Evolutionary conservation across 1,284 basidiomycete species (phyloP), one percentile per base, ranked within the genome.

Genomic region (Pisolithus thermaeus): DNA sequence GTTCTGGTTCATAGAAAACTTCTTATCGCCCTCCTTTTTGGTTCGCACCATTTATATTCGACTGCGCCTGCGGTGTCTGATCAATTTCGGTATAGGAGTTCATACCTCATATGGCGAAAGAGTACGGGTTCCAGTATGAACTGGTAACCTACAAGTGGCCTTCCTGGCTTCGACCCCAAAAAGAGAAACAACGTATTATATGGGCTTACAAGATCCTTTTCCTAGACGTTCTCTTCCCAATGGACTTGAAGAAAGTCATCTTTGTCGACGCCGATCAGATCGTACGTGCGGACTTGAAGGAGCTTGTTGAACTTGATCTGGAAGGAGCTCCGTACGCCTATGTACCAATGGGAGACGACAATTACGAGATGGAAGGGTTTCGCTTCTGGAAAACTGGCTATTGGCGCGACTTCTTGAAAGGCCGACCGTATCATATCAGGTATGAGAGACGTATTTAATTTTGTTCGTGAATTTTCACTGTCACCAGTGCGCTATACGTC

Each of bases 161-260:
- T 0, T 88, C 89, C 3, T 99, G 96, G 96, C 77, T 99, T 12
- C 87, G 93, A n/a, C 81, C 83, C 9, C 96, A 98, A 68, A 94
- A 85, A 51, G 96, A 99, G 72, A 99, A 99, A 70, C 96, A 99
- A 69, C 81, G 96, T 20, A 90, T 94, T 52, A 99, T 99, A 61
- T 99, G 96, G 96, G 97, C 91, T n/a, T 97, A 98, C 78, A 99
- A 99, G 73, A 99, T 99, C 56, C 81, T 99, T 37, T 99, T 99
- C 80, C 81, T 99, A 27, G 96, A 99, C 62, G 95, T 98, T 7
- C 80, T 99, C 6, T 99, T 99, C 81, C 96, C 96, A 3, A 91
- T 98, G 84, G 92, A 96, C 69, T 79, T 99, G 49, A 92, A 96
- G 73, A 96, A 97, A 66, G 94, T 99, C 54, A 96, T 99, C 60